These are phyloP conservation scores for Dryadomyces quercus-mongolicae DNA, from an alignment of 2,329 filamentous ascomycete genomes.

Conservation along the genomic window DNA sequence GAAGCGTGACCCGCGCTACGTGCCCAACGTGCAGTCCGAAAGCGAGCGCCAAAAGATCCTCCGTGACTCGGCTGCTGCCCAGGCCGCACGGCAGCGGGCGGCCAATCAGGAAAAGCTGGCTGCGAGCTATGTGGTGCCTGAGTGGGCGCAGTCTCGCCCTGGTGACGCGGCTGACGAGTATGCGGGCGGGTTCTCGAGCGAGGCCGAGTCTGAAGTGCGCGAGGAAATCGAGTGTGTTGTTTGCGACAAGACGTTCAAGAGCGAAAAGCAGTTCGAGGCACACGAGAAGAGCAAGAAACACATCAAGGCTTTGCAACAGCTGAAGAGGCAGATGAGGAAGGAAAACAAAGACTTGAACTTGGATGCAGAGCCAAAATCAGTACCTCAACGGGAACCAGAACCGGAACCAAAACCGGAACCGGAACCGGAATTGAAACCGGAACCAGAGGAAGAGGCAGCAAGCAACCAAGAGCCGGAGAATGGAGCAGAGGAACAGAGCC, in stretches of 20 bases:
- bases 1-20: conserved; percentile 81
- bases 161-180: conserved; percentile 35
- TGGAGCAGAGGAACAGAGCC: conserved; percentile 8
- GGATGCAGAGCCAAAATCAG: conserved; percentile 7
- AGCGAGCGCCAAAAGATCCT: conserved; percentile 68
- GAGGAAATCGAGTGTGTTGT: conserved; percentile 62
- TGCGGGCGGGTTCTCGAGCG: conserved; percentile 47
- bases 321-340: conserved; percentile 71
- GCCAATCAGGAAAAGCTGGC: conserved; percentile 62
- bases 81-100: conserved; percentile 71
- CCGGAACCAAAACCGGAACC: background rate
- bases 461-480: background rate
- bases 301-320: conserved; percentile 67
- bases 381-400: background rate
- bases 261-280: conserved; percentile 78
- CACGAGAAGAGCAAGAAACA: conserved; percentile 98
- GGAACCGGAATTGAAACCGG: background rate
- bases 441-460: background rate
- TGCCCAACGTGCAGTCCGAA: conserved; percentile 64
- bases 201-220: conserved; percentile 36
- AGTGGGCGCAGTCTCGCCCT: conserved; percentile 16
- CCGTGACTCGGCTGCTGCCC: conserved; percentile 67
- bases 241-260: conserved; percentile 75
- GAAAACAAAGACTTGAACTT: conserved; percentile 56
- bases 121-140: conserved; percentile 44